Evolutionary conservation across 2,329 filamentous ascomycete genomes (phyloP).

Genomic region (Talaromyces atroroseus): DNA sequence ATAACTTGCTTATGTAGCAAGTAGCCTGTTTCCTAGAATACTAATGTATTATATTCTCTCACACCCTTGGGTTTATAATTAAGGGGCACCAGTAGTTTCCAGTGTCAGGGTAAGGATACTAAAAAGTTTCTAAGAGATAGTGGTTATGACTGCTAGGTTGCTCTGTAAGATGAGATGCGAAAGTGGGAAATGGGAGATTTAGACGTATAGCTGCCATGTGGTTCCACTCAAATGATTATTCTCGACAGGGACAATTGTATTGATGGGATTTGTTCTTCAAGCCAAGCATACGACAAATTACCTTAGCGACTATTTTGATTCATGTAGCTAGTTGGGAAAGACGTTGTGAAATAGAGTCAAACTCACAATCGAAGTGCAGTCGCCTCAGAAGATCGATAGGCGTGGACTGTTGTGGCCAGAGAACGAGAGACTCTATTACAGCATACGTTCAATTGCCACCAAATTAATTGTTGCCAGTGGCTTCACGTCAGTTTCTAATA

Average conservation of each 20-base stretch:
- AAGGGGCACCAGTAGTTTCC: too few relatives aligned
- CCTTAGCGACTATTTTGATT: conserved; percentile 9
- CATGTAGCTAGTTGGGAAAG: conserved; percentile 5
- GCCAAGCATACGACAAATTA: conserved; percentile 11
- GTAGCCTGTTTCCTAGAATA: too few relatives aligned
- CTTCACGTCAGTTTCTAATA: conserved; percentile 5
- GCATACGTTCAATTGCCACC: conserved; percentile 3
- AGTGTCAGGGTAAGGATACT: too few relatives aligned
- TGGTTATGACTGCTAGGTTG: too few relatives aligned
- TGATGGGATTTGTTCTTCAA: conserved; percentile 10
- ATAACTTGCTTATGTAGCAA: too few relatives aligned
- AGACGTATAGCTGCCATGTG: too few relatives aligned
- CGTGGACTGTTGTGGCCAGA: conserved; percentile 7
- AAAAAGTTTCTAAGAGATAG: too few relatives aligned
- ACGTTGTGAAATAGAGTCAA: conserved; percentile 10
- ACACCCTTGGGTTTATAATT: too few relatives aligned
- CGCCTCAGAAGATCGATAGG: conserved; percentile 6
- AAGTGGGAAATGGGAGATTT: too few relatives aligned
- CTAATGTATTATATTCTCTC: too few relatives aligned
- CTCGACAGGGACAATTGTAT: conserved; percentile 9
- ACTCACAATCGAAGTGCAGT: conserved; percentile 9
- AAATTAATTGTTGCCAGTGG: conserved; percentile 10
- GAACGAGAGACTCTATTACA: conserved; percentile 1
- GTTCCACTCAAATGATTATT: conserved; percentile 3
- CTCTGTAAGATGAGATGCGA: too few relatives aligned